A percentile compares a stretch with the other conserved stretches of the same genome.
These are phyloP conservation scores for Albatrellus sp. DNA, from an alignment of 1,284 basidiomycete genomes.

Conservation along the genomic window DNA sequence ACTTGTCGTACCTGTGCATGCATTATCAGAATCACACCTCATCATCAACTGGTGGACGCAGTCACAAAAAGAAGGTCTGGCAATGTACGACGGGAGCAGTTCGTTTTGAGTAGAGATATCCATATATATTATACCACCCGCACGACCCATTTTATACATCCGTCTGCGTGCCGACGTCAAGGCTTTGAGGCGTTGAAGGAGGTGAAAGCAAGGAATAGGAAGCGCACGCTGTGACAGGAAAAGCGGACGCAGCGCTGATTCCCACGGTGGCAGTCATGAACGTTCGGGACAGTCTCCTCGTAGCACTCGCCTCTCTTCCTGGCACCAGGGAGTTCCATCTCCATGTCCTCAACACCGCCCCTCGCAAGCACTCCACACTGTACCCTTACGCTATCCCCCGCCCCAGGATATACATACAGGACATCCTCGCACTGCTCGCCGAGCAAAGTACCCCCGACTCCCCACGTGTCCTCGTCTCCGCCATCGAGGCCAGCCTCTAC, in stretches of 20 bases:
- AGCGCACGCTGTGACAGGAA: background rate
- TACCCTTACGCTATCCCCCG: slow-evolving; percentile 66
- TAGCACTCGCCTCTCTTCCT: slow-evolving; percentile 41
- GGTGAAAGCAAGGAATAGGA: background rate
- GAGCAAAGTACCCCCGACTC: slow-evolving; percentile 35
- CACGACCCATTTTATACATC: too few relatives aligned
- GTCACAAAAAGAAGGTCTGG: background rate
- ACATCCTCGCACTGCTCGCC: slow-evolving; percentile 65
- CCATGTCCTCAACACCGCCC: slow-evolving; percentile 62
- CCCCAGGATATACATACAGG: slow-evolving; percentile 54
- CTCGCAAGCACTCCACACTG: slow-evolving; percentile 55
- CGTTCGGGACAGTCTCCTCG: slow-evolving; percentile 57
- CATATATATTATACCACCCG: too few relatives aligned
- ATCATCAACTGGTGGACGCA: background rate
- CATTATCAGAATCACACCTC: too few relatives aligned
- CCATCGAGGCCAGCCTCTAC: slow-evolving; percentile 77
- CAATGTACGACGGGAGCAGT: background rate
- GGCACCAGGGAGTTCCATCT: slow-evolving; percentile 62
- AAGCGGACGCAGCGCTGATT: background rate
- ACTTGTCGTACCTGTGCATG: too few relatives aligned
- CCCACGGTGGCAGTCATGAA: slow-evolving; percentile 13
- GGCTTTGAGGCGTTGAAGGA: too few relatives aligned
- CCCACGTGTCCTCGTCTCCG: slow-evolving; percentile 57
- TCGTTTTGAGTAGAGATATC: too few relatives aligned
- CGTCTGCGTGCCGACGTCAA: too few relatives aligned